These are phyloP conservation scores for Neoconidiobolus thromboides DNA, from an alignment of 371 early-diverging fungal species.

Conservation along the genomic window DNA sequence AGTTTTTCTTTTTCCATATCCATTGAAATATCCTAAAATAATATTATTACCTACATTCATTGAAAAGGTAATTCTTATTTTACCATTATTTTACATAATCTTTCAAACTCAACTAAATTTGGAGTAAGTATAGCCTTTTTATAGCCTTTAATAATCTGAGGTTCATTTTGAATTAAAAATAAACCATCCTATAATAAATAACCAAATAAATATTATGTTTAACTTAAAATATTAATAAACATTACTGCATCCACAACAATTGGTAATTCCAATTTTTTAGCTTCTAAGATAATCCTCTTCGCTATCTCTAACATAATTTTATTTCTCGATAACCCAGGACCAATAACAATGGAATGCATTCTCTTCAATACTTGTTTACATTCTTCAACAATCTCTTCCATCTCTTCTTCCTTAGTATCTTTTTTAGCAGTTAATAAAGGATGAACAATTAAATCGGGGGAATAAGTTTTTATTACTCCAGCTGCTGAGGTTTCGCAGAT, in stretches of 20 bases:
- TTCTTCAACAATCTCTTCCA: not conserved
- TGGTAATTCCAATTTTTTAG: conserved; percentile 36
- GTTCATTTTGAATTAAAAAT: conserved; percentile 46
- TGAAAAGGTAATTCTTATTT: not conserved
- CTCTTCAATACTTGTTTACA: conserved; percentile 26
- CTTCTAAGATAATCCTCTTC: conserved; percentile 30
- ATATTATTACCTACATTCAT: no score
- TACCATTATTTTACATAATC: conserved; percentile 55
- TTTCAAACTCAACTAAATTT: conserved; percentile 68
- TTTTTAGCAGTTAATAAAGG: conserved; percentile 24
- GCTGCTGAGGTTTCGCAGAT: conserved; percentile 72
- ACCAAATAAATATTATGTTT: not conserved
- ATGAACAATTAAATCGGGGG: conserved; percentile 37
- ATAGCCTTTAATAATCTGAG: conserved; percentile 51
- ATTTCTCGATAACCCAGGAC: conserved; percentile 83
- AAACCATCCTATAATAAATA: conserved; percentile 48
- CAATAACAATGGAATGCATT: conserved; percentile 73
- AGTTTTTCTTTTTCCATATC: not conserved
- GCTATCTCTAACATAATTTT: conserved; percentile 36
- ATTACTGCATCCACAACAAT: conserved; percentile 80
- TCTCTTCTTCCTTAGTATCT: not conserved
- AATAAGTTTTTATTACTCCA: conserved; percentile 38
- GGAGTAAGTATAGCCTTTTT: conserved; percentile 71
- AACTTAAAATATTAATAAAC: conserved; percentile 4
- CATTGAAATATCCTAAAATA: not conserved